Evolutionary conservation across 768 basidiomycete species (phyloP), one percentile per base, ranked within the genome.

Genomic region (Hortiboletus campestris): DNA sequence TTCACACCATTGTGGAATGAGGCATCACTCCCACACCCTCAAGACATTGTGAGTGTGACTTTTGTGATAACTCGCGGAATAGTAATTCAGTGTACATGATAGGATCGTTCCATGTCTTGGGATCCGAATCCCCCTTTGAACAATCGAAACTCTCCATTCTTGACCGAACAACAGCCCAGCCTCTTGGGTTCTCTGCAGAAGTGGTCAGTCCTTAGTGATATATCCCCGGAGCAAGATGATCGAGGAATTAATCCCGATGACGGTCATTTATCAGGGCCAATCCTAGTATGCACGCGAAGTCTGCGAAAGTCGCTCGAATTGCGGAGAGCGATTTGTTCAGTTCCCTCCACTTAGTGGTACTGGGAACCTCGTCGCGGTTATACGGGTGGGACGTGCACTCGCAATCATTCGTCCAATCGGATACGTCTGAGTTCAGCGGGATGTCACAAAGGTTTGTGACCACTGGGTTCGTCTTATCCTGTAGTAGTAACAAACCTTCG

Each of bases 291-390:
- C 70, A 73, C 32, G 74, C 80, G 39, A 67, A 76, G 2, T 46
- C 56, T 1, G 66, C 67, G 3, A 74, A 73, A 12, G 63, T 77
- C n/a, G 64, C 79, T 35, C 79, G 81, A 62, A 69, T 84, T 22
- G 67, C 74, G 6, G 75, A 78, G 45, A 59, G 63, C 9, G 79
- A 85, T 17, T 66, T 90, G 25, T 72, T 86, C 16, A 57, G 68
- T 13, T 81, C 80, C 6, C 75, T 92, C 31, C 79, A 78, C 53
- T 74, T 77, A 68, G 81, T 80, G 3, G 74, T 86, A 6, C 72
- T 87, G 32, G 91, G 91, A 41, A 78, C 82, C 6, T 88, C 90
- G 1, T 91, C 91, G 16, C 63, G 74, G 6, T 73, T 88, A 29
- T 81, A 87, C 66, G 70, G 71, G 10, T 94, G 91, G 91, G 79